Base-by-base conservation (phyloP, 495 filamentous ascomycete species). In the Margaritispora aquatica region DNA sequence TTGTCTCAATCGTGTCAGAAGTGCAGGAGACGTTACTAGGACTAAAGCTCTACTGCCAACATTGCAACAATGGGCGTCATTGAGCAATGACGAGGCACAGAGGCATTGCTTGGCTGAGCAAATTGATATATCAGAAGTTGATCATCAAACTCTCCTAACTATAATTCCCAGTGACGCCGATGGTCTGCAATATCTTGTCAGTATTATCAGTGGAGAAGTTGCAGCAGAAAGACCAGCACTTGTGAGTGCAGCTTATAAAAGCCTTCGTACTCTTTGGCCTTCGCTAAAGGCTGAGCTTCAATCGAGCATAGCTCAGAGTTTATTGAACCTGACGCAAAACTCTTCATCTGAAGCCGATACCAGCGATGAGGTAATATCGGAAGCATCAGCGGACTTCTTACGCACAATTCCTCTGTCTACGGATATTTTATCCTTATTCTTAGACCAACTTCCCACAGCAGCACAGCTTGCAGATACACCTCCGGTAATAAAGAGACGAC, bases 401-500 rank as follows among this genome's bases (percentile, higher is more conserved):
- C 78, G 83, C 26, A 82, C 75, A 51, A 76, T 93, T 13, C 76
- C 83, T 22, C 75, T 96, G 24, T 78, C 89, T 1, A 88, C 89
- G 0, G 72, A 81, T 20, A 81, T 91, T 23, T 81, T 97, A 26
- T 67, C 82, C 13, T 73, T 79, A 26, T 88, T 92, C 64, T 64
- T 95, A 1, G 79, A 88, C 49, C 82, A 83, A 48, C 77, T 93
- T 26, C 86, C 88, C 22, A 79, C 80, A 23, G 80, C 84, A 44
- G 76, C 82, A 17, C 80, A 85, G 51, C 73, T 88, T 61, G 81
- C 82, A 44, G 80, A 86, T 59, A 75, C 83, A 47, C 81, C 83
- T 17, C 83, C 86, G 3, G 80, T 82, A 26, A 75, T 82, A 2
- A 96, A 96, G 74, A 80, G 89, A 19, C 83, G 89, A 68, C 82